Conservation (phyloP, 2,329 filamentous ascomycete genomes). For the Fusarium mangiferae region DNA sequence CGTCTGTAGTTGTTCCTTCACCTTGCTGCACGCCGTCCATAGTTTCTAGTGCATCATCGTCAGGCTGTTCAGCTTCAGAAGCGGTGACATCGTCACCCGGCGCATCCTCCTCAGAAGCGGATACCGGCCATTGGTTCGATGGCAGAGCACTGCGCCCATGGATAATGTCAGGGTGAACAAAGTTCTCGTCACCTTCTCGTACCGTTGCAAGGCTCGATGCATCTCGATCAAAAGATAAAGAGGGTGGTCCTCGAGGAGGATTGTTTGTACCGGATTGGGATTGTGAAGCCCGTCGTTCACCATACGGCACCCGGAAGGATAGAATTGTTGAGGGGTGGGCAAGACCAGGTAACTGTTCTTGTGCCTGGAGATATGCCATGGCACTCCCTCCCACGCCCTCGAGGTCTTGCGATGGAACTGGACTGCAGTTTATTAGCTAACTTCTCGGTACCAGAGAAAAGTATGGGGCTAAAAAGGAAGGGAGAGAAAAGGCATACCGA, state of each 20-base stretch:
- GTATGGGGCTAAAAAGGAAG: neutral
- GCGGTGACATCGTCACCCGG: slow-evolving; percentile 6
- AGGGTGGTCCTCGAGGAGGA: slow-evolving; percentile 15
- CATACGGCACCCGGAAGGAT: slow-evolving; percentile 4
- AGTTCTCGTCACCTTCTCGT: slow-evolving; percentile 31
- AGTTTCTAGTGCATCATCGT: neutral
- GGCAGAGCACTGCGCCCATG: slow-evolving; percentile 3
- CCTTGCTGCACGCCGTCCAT: slow-evolving; percentile 21
- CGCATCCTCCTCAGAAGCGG: slow-evolving; percentile 10
- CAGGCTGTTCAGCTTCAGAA: slow-evolving; percentile 11
- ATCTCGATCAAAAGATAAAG: slow-evolving; percentile 26
- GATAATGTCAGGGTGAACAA: slow-evolving; percentile 25
- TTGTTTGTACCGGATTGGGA: slow-evolving; percentile 2
- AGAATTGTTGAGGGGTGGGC: slow-evolving; percentile 21
- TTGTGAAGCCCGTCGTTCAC: slow-evolving; percentile 16
- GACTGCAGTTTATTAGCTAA: slow-evolving; percentile 5
- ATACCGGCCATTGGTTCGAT: neutral
- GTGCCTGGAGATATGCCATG: slow-evolving; percentile 35
- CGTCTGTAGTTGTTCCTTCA: neutral
- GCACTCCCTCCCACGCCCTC: slow-evolving; percentile 45
- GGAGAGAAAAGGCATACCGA: slow-evolving; percentile 22
- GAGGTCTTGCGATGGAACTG: slow-evolving; percentile 35
- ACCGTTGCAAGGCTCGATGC: slow-evolving; percentile 22
- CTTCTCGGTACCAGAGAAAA: neutral
- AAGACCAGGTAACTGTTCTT: slow-evolving; percentile 20